These are phyloP conservation scores for Ceratobasidium sp. DNA, from an alignment of 1,284 basidiomycete genomes.

Conservation along the genomic window DNA sequence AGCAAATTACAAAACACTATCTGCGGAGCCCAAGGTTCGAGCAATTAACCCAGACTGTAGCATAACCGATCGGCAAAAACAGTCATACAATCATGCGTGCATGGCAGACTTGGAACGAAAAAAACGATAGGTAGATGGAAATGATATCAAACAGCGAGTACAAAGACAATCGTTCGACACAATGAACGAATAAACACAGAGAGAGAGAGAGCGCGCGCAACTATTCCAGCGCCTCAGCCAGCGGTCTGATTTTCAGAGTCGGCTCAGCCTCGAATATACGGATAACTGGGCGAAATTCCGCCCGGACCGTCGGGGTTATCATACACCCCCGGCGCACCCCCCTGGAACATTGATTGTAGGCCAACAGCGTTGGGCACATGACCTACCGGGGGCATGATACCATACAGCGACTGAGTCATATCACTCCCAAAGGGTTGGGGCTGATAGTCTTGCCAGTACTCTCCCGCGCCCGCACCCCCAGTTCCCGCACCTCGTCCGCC, in stretches of 20 bases:
- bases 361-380: constrained; percentile 8
- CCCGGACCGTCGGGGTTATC: constrained; percentile 4
- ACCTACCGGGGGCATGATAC: constrained; percentile 32
- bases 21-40: neutral
- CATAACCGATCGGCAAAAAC: neutral
- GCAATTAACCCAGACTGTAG: constrained; percentile 3
- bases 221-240: neutral
- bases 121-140: neutral
- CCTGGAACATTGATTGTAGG: constrained; percentile 30
- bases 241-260: neutral
- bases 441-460: constrained; percentile 34
- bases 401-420: constrained; percentile 28
- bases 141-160: constrained; percentile 1
- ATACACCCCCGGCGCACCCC: neutral
- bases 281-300: constrained; percentile 19
- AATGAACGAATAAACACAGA: constrained; percentile 12
- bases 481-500: neutral
- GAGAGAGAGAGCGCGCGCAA: neutral
- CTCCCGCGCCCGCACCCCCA: neutral
- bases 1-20: neutral
- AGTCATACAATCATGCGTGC: constrained; percentile 13
- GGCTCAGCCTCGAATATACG: constrained; percentile 32
- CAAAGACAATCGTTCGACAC: neutral
- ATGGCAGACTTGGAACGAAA: neutral
- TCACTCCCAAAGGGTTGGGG: constrained; percentile 24